These are phyloP conservation scores for Aspergillus nanangensis DNA, from an alignment of 495 filamentous ascomycete genomes.

Conservation along the genomic window DNA sequence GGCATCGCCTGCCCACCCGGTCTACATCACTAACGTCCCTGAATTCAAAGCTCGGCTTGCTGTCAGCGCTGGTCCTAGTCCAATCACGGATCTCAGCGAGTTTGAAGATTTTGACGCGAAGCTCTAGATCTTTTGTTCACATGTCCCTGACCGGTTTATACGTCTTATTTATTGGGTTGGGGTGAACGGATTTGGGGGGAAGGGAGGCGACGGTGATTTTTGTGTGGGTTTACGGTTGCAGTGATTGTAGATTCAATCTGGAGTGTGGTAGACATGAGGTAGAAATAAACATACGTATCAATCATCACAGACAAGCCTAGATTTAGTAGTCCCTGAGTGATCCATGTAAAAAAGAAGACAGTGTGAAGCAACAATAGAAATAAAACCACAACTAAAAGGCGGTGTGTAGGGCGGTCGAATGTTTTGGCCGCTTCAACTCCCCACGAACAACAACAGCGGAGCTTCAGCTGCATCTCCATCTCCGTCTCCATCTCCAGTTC, in stretches of 20 bases:
- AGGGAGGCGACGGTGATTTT: too few relatives aligned
- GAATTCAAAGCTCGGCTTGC: slow-evolving; percentile 70
- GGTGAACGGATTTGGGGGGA: not conserved
- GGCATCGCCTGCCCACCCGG: slow-evolving; percentile 21
- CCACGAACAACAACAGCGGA: not conserved
- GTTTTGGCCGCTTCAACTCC: slow-evolving; percentile 10
- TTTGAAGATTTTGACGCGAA: slow-evolving; percentile 80
- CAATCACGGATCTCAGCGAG: slow-evolving; percentile 70
- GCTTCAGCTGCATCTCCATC: not conserved
- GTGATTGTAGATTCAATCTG: too few relatives aligned
- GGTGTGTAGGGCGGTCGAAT: slow-evolving; percentile 9
- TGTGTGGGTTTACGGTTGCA: too few relatives aligned
- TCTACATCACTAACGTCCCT: slow-evolving; percentile 66
- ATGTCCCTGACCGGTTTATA: too few relatives aligned
- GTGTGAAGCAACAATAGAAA: too few relatives aligned
- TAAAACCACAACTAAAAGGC: not conserved
- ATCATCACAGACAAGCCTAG: too few relatives aligned
- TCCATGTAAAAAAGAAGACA: too few relatives aligned
- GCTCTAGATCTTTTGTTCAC: slow-evolving; percentile 40
- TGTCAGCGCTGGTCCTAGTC: slow-evolving; percentile 63
- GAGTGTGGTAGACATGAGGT: too few relatives aligned
- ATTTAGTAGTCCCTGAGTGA: too few relatives aligned
- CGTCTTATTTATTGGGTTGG: too few relatives aligned
- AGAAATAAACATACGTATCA: too few relatives aligned
- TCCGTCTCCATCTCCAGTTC: too few relatives aligned